Evolutionary conservation across 2,329 filamentous ascomycete genomes (phyloP).

Genomic region (Colletotrichum lindemuthianum): DNA sequence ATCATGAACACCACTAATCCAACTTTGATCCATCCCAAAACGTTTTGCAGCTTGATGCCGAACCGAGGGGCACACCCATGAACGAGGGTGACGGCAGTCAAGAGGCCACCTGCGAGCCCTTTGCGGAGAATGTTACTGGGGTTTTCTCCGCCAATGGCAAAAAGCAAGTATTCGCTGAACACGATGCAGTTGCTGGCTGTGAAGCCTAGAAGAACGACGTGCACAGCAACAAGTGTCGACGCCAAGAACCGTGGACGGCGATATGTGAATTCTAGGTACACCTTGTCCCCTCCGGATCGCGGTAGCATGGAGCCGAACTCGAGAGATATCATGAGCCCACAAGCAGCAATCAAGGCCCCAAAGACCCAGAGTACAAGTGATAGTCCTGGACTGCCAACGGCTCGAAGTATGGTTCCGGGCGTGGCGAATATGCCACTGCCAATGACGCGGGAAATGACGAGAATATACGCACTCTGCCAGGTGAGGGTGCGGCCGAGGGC

Average conservation of each 20-base stretch:
- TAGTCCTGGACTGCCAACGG: conserved; percentile 73
- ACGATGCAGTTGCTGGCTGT: conserved; percentile 77
- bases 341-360: conserved; percentile 69
- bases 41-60: conserved; percentile 69
- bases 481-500: conserved; percentile 67
- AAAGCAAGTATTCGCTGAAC: conserved; percentile 72
- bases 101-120: conserved; percentile 63
- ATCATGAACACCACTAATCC: conserved; percentile 70
- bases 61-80: conserved; percentile 67
- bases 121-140: conserved; percentile 64
- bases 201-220: conserved; percentile 72
- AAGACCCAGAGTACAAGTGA: conserved; percentile 71
- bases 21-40: conserved; percentile 72
- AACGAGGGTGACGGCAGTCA: conserved; percentile 66
- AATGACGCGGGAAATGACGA: conserved; percentile 75
- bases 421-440: conserved; percentile 79
- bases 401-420: conserved; percentile 72
- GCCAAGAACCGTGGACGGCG: conserved; percentile 70
- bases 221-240: conserved; percentile 70
- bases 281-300: conserved; percentile 74
- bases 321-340: conserved; percentile 69
- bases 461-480: conserved; percentile 72
- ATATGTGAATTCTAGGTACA: conserved; percentile 77
- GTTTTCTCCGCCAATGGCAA: conserved; percentile 63
- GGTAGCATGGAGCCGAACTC: conserved; percentile 79